Evolutionary conservation across 129 eudicot species (phyloP), one percentile per base, ranked within the genome.

Genomic region (Erigeron canadensis): DNA sequence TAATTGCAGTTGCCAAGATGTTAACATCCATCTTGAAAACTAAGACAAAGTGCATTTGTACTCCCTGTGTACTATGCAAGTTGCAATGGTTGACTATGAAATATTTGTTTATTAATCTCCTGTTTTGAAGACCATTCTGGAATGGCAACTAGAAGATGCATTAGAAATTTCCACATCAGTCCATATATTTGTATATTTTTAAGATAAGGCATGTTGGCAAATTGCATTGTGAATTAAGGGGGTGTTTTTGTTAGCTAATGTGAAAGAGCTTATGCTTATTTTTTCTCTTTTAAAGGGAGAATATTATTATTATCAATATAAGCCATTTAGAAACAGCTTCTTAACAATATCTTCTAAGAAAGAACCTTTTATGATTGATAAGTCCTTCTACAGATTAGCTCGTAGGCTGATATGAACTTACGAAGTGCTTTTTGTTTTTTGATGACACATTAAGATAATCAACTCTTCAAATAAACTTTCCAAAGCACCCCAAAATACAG

Each of bases 1-100:
- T 7, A 9, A 23, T 44, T 65, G 10, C 23, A 2, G 47, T 44
- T 28, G 69, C 6, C 69, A 72, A 72, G 47, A 28, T 12, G 1
- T n/a, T 19, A 60, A 47, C 41, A n/a, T 73, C 46, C 60, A 28
- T 45, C 38, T 73, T 62, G 70, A 37, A 34, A 46, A 62, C 41
- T 50, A 38, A 34, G 47, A 4, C 45, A 46, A 45, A n/a, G 77
- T 46, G 7, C 10, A 53, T 7, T 16, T 15, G 22, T 53, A 53
- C 51, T 22, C 11, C 41, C 4, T 53, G 2, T 8, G 28, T 66
- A 46, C 55, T 18, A 45, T 5, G 28, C 16, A 69, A 69, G 74
- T 54, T 69, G 46, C 63, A 69, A 9, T 53, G 46, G 22, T 69
- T 69, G 50, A 54, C 74, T 69, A 37, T 4, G 63, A 51, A 34